Base-by-base conservation (phyloP, 2,329 filamentous ascomycete species). In the Fusarium oxysporum region DNA sequence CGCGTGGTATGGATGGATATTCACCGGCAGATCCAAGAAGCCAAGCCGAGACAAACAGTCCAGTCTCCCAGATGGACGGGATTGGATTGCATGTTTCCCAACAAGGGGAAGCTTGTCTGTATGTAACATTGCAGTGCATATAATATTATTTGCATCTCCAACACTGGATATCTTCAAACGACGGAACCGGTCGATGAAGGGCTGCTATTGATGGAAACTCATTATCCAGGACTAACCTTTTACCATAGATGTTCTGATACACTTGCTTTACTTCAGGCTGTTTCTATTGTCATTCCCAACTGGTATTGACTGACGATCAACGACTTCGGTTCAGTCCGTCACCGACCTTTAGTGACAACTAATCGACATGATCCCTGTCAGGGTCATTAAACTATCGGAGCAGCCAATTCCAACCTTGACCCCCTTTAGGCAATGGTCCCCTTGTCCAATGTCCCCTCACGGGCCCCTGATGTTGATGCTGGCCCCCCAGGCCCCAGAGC, bases 381-480 rank as follows among this genome's bases (percentile, higher is more conserved):
- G 58, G 60, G 77, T 80, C 79, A 80, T 80, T 80, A 80, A 80
- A 80, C 79, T 80, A 79, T 77, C 75, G 78, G 72, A 77, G 70
- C 73, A 78, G 70, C 74, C 78, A 80, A 78, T 80, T 80, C 78
- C 78, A 79, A 68, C 66, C 43, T 76, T 76, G 72, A 71, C 70
- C 78, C 75, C 69, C 70, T 79, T 79, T 76, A 71, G 75, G 76
- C 69, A 78, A 77, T 76, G 68, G 75, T 13, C 58, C 72, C 48
- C 32, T 35, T 51, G 48, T 51, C 48, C 30, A 51, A 35, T 37
- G 32, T 53, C 32, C 32, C 76, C 71, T 74, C 40, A 32, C 35
- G 53, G 35, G 35, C 59, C 47, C 56, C 44, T 37, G 54, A 28
- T 50, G 21, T 60, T 33, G 32, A 45, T 57, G n/a, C 32, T 54